Conservation (phyloP, 2,329 filamentous ascomycete species). For the Scytalidium lignicola region DNA sequence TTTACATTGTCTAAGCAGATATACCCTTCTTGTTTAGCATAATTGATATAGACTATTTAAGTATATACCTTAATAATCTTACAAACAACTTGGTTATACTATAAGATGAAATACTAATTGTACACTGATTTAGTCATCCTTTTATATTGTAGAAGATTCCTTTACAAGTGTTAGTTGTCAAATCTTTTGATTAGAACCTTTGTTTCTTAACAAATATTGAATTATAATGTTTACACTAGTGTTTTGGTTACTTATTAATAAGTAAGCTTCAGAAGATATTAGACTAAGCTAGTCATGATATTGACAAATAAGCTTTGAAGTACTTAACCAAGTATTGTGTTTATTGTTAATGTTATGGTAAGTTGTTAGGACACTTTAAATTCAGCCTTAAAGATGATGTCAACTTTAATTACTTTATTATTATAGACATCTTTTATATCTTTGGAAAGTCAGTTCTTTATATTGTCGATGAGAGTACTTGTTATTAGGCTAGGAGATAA, state of each 20-base stretch:
- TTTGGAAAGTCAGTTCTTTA: background rate
- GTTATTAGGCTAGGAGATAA: slow-evolving; percentile 1
- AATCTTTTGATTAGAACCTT: background rate
- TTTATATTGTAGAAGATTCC: slow-evolving; percentile 3
- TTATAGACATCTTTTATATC: slow-evolving; percentile 9
- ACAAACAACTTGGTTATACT: background rate
- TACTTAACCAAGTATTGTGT: background rate
- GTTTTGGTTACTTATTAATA: background rate
- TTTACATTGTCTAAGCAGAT: slow-evolving; percentile 3
- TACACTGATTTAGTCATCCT: background rate
- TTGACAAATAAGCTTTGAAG: background rate
- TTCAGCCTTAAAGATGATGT: background rate
- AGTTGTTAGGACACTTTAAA: background rate
- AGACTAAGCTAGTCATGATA: background rate
- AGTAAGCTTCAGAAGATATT: background rate
- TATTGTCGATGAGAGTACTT: slow-evolving; percentile 1
- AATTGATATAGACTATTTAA: slow-evolving; percentile 3
- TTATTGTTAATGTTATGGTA: background rate
- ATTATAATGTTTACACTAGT: background rate
- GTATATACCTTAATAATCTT: slow-evolving; percentile 6
- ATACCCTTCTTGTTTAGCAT: slow-evolving; percentile 5
- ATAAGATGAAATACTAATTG: background rate
- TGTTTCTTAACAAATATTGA: background rate
- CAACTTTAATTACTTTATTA: slow-evolving; percentile 4
- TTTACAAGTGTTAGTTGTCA: background rate